Base-by-base conservation (phyloP, 108 stramenopile genomes). In the Cyclotella distinguenda region DNA sequence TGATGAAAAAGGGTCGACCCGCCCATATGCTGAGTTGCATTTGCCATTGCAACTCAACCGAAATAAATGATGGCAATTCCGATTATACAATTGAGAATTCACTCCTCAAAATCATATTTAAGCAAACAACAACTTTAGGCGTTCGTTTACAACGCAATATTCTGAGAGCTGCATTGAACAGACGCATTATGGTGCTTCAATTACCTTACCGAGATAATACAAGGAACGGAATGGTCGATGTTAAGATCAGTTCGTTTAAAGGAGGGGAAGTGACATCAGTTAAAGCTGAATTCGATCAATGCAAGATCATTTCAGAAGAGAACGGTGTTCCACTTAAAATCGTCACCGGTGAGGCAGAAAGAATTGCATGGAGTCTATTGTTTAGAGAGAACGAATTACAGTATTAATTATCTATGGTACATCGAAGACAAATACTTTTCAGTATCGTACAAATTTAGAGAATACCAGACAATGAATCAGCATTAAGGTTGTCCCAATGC, bases 1-100 rank as follows among this genome's bases (percentile, higher is more conserved):
- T 89, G n/a, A 97, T 97, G 97, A 97, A 97, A 60, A 97, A 97
- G 59, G 88, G 94, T 6, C 85, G 95, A 18, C 68, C 88, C 4
- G 95, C 93, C 0, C 81, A 88, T 71, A 82, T 85, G 11, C 71
- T 97, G 23, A 82, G 93, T 71, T 86, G 88, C 55, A 67, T 96
- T 23, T 95, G 88, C 65, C 68, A 32, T 51, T 49, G 25, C 19
- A 63, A 69, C 6, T 31, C 64, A 30, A 31, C 45, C 31, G 70
- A 50, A 25, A 30, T 23, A 40, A 80, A 1, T 36, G 25, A 51
- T 21, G 31, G 12, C 23, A 67, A n/a, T 58, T 13, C 2, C 30
- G 55, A 68, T 18, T 15, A 18, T 1, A 30, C 68, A 23, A 61
- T 54, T 5, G 55, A 78, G 18, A 68, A 35, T 12, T 28, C 42